Evolutionary conservation across 345 rosid genomes (phyloP).

Genomic region (Populus tremula): DNA sequence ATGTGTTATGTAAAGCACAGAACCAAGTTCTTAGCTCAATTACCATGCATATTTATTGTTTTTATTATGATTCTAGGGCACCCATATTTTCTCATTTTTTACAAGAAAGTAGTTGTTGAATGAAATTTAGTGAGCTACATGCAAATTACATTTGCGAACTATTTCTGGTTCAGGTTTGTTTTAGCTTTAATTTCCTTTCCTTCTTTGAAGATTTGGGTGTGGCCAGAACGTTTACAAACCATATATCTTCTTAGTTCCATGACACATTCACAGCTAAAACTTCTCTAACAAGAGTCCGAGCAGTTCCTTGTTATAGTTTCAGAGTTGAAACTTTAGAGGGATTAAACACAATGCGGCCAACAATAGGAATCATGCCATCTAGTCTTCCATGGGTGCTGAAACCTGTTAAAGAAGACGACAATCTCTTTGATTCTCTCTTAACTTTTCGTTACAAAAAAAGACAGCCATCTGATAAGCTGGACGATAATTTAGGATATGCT

Average conservation of each 20-base stretch:
- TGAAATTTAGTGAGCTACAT: background rate
- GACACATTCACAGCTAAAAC: slow-evolving; percentile 71
- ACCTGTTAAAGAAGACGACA: slow-evolving; percentile 37
- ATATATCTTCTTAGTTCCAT: slow-evolving; percentile 74
- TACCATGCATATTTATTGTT: background rate
- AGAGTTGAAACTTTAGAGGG: slow-evolving; percentile 64
- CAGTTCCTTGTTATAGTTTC: slow-evolving; percentile 80
- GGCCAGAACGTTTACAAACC: slow-evolving; percentile 84
- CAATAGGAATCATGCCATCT: slow-evolving; percentile 83
- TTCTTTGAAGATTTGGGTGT: slow-evolving; percentile 70
- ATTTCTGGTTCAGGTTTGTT: background rate
- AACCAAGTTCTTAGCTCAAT: background rate
- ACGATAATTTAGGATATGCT: slow-evolving; percentile 24
- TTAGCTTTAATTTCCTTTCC: slow-evolving; percentile 12
- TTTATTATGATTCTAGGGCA: background rate
- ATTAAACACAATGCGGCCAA: slow-evolving; percentile 56
- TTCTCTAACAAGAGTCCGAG: slow-evolving; percentile 67
- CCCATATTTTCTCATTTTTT: background rate
- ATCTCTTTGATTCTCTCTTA: slow-evolving; percentile 41
- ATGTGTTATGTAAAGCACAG: background rate
- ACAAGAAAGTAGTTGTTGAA: background rate
- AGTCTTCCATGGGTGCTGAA: slow-evolving; percentile 73
- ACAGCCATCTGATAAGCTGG: slow-evolving; percentile 21
- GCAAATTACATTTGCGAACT: background rate
- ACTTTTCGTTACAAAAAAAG: slow-evolving; percentile 26